A percentile compares a stretch with the other conserved stretches of the same genome.
Evolutionary conservation across 306 rosid species (phyloP).

Genomic region (Prunus padus): DNA sequence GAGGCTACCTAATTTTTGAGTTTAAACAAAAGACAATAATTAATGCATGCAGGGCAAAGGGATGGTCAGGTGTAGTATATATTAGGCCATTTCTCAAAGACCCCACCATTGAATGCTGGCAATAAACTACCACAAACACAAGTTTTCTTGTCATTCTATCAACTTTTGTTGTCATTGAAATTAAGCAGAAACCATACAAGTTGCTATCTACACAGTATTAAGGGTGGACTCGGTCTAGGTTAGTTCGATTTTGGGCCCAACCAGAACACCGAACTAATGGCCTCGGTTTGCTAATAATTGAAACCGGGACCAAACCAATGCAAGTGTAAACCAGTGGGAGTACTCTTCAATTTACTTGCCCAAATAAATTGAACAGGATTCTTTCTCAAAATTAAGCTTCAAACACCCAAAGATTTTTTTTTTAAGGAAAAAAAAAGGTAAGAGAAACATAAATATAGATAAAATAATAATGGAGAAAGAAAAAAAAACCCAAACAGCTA

Average conservation of each 20-base stretch:
- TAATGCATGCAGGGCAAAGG: not conserved
- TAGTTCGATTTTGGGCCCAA: too few relatives aligned
- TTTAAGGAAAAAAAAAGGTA: too few relatives aligned
- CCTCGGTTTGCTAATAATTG: too few relatives aligned
- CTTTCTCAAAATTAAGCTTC: not conserved
- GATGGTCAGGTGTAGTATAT: not conserved
- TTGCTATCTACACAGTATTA: not conserved
- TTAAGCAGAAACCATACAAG: not conserved
- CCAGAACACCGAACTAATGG: accelerated
- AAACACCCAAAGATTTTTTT: too few relatives aligned
- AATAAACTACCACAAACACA: not conserved
- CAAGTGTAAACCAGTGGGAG: too few relatives aligned
- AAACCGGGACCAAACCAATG: too few relatives aligned
- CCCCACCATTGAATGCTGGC: slow-evolving; percentile 5
- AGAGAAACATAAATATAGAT: not conserved
- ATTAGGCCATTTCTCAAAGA: not conserved
- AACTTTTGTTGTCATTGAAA: not conserved
- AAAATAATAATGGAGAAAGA: slow-evolving; percentile 1
- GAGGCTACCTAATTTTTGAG: not conserved
- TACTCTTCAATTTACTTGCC: too few relatives aligned
- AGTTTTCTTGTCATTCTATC: slow-evolving; percentile 10
- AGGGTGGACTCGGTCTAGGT: accelerated
- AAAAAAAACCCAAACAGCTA: not conserved
- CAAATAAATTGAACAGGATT: too few relatives aligned
- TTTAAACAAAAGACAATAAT: not conserved